These are phyloP conservation scores for Boletellus emodensis DNA, from an alignment of 768 basidiomycete species.

Conservation along the genomic window DNA sequence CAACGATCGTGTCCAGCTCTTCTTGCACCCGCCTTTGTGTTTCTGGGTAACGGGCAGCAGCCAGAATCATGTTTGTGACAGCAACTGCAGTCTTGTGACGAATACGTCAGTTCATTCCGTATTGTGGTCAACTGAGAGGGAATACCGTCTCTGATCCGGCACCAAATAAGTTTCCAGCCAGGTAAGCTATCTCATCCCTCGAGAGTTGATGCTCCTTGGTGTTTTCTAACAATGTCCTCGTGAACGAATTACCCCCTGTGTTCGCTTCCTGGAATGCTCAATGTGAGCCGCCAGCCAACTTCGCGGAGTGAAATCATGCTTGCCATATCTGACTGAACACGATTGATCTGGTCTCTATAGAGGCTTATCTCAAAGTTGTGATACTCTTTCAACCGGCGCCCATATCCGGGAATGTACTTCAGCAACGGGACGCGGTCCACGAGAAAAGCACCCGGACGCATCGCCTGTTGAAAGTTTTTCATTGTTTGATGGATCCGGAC, in stretches of 20 bases:
- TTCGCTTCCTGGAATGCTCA: constrained; percentile 6
- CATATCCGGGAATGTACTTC: constrained; percentile 53
- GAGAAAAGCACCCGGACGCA: constrained; percentile 32
- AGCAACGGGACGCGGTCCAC: constrained; percentile 34
- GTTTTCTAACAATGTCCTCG: constrained; percentile 48
- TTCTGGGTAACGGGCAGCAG: constrained; percentile 50
- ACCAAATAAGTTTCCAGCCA: constrained; percentile 55
- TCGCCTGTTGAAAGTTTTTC: constrained; percentile 20
- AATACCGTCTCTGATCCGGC: constrained; percentile 53
- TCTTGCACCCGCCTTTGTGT: constrained; percentile 47
- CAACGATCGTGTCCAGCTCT: constrained; percentile 51
- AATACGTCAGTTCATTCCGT: background rate
- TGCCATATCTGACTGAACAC: constrained; percentile 44
- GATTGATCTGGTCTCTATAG: constrained; percentile 45
- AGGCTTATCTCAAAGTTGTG: constrained; percentile 48
- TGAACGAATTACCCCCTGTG: constrained; percentile 35
- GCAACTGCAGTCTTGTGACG: constrained; percentile 40
- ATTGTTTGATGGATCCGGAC: constrained; percentile 13
- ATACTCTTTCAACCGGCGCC: constrained; percentile 45
- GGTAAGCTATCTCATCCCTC: constrained; percentile 51
- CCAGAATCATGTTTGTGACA: constrained; percentile 49
- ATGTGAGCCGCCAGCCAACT: too few species aligned
- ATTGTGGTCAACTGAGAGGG: background rate
- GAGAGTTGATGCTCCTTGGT: constrained; percentile 44
- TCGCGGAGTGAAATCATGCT: background rate